These are phyloP conservation scores for Porodaedalea pini DNA, from an alignment of 1,284 basidiomycete genomes.

Conservation along the genomic window DNA sequence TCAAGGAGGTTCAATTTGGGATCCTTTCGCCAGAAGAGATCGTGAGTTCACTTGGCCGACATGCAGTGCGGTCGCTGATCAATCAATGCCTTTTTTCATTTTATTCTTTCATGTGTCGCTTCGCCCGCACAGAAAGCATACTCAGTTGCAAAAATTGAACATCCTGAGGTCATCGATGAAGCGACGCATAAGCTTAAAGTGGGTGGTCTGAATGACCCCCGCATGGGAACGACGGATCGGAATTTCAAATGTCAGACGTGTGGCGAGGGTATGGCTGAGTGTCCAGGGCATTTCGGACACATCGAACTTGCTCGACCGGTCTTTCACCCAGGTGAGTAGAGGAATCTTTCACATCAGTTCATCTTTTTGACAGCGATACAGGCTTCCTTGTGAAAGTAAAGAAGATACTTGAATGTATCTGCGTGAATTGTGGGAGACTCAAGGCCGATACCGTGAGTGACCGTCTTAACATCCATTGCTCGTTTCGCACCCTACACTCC, in stretches of 20 bases:
- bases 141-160: conserved; percentile 97
- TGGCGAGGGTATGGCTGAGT: conserved; percentile 97
- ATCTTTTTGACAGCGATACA: conserved; percentile 31
- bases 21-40: conserved; percentile 99
- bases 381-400: conserved; percentile 99
- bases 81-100: conserved; percentile 1
- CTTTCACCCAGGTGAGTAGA: conserved; percentile 85
- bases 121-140: conserved; percentile 78
- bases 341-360: neutral
- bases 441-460: conserved; percentile 94
- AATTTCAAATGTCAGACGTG: conserved; percentile 99
- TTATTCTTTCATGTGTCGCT: neutral
- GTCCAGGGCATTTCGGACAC: conserved; percentile 98
- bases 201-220: conserved; percentile 95
- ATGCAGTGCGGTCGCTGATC: conserved; percentile 1
- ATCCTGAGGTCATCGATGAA: conserved; percentile 98
- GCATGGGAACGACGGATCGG: conserved; percentile 97
- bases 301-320: conserved; percentile 96
- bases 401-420: conserved; percentile 98
- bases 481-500: conserved; percentile 88
- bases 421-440: conserved; percentile 97
- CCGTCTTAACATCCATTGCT: conserved; percentile 65
- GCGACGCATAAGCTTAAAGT: conserved; percentile 82
- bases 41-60: conserved; percentile 49
- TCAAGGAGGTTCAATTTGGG: conserved; percentile 98